These are phyloP conservation scores for Linnemannia elongata DNA, from an alignment of 192 early-diverging fungal species.

Conservation along the genomic window DNA sequence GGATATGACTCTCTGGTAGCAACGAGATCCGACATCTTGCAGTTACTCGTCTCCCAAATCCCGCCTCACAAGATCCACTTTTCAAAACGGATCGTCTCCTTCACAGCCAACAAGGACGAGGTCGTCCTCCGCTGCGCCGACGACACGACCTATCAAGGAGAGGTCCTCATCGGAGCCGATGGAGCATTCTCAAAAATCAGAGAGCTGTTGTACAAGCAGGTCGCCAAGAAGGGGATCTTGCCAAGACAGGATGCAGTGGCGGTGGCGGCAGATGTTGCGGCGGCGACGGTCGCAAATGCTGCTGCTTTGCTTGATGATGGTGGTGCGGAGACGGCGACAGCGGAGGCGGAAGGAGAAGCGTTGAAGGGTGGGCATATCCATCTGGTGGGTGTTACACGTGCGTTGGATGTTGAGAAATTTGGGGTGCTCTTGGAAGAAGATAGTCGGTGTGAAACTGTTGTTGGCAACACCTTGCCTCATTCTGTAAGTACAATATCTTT, in stretches of 20 bases:
- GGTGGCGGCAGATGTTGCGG: slow-evolving; percentile 9
- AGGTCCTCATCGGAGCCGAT: slow-evolving; percentile 42
- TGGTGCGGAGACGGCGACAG: neutral
- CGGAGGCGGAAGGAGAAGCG: neutral
- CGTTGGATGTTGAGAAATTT: slow-evolving; percentile 10
- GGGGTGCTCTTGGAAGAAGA: neutral
- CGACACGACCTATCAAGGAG: slow-evolving; percentile 13
- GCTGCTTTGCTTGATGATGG: neutral
- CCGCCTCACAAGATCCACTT: slow-evolving; percentile 24
- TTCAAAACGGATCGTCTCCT: slow-evolving; percentile 27
- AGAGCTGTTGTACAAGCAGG: slow-evolving; percentile 19
- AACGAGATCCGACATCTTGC: slow-evolving; percentile 18
- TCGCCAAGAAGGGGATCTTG: slow-evolving; percentile 42
- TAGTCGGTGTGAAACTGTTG: slow-evolving; percentile 1
- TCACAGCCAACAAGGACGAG: slow-evolving; percentile 18
- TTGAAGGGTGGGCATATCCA: slow-evolving; percentile 20
- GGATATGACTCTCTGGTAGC: slow-evolving; percentile 23
- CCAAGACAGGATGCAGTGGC: slow-evolving; percentile 30
- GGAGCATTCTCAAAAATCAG: slow-evolving; percentile 45
- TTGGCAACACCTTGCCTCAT: slow-evolving; percentile 1
- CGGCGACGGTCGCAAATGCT: neutral
- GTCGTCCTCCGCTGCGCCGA: slow-evolving; percentile 39
- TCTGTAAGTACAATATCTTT: neutral
- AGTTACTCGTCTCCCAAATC: slow-evolving; percentile 18
- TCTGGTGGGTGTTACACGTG: slow-evolving; percentile 19